phyloP scores from a whole-genome alignment of 2,329 filamentous ascomycete species.

The Pseudogymnoascus sp. region DNA sequence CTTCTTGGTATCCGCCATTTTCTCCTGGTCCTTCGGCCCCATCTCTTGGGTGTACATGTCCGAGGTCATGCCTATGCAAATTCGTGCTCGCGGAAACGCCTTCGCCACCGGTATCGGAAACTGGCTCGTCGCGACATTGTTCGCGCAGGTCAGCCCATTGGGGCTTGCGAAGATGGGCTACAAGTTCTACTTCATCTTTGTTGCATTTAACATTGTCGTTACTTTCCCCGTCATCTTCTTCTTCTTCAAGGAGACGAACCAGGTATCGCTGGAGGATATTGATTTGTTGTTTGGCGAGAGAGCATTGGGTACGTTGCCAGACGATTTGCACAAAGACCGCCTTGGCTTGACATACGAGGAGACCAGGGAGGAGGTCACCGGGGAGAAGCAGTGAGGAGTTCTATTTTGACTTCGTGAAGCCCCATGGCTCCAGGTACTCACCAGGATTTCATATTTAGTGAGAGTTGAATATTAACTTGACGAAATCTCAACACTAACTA shows the following conservation, averaged over 20 bases:
- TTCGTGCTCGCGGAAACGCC: constrained; percentile 51
- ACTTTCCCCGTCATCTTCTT: constrained; percentile 41
- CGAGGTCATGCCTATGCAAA: constrained; percentile 61
- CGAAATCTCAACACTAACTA: background rate
- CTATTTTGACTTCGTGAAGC: background rate
- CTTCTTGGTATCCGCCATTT: constrained; percentile 55
- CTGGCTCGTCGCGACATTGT: constrained; percentile 53
- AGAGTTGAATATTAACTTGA: background rate
- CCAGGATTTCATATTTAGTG: background rate
- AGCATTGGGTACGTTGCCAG: constrained; percentile 38
- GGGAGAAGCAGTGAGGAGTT: background rate
- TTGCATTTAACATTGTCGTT: constrained; percentile 35
- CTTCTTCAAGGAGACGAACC: constrained; percentile 47
- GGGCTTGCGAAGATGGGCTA: constrained; percentile 42
- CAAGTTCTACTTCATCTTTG: constrained; percentile 53
- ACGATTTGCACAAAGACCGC: constrained; percentile 32
- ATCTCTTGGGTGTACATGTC: constrained; percentile 59
- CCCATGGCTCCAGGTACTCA: background rate
- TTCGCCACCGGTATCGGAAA: constrained; percentile 53
- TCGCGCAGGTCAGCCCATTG: constrained; percentile 50
- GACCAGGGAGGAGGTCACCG: background rate
- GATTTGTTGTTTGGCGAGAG: constrained; percentile 49
- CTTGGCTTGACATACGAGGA: background rate
- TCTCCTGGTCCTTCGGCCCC: constrained; percentile 52
- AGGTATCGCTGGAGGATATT: constrained; percentile 48